Percentiles rank a stretch among this genome's conserved stretches.
These are phyloP conservation scores for Myriosclerotinia duriaeana DNA, from an alignment of 2,329 filamentous ascomycete species.

Conservation along the genomic window DNA sequence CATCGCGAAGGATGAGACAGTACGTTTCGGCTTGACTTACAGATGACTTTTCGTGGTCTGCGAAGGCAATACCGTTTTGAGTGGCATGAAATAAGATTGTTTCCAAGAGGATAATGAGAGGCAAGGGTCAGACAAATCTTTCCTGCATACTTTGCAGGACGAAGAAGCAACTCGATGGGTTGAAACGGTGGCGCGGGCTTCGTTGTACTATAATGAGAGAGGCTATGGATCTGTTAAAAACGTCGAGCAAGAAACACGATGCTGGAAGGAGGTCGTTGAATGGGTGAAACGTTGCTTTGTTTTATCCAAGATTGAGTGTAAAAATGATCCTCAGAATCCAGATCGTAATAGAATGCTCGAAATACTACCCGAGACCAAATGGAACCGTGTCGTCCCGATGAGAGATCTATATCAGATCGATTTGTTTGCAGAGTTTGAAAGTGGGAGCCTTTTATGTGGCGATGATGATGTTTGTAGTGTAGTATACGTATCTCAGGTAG, in stretches of 20 bases:
- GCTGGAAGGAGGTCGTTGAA: not conserved
- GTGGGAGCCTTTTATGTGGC: not conserved
- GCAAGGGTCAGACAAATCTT: not conserved
- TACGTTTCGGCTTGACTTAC: slow-evolving; percentile 1
- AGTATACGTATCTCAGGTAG: not conserved
- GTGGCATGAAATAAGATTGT: not conserved
- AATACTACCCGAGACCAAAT: slow-evolving; percentile 1
- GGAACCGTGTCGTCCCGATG: not conserved
- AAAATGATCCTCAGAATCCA: slow-evolving; percentile 2
- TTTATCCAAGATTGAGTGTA: not conserved
- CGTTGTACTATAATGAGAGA: not conserved
- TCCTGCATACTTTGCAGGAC: slow-evolving; percentile 3
- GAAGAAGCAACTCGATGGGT: slow-evolving; percentile 3
- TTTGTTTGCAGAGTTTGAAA: not conserved
- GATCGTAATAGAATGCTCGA: not conserved
- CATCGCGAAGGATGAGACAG: slow-evolving; percentile 5
- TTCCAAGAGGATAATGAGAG: not conserved
- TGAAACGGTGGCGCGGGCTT: not conserved
- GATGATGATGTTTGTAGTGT: slow-evolving; percentile 3
- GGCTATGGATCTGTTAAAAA: not conserved
- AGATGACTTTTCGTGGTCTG: not conserved
- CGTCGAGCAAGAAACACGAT: not conserved
- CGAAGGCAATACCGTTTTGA: not conserved
- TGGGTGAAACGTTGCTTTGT: not conserved
- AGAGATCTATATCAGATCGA: slow-evolving; percentile 9